These are phyloP conservation scores for Ganoderma resinaceum DNA, from an alignment of 1,284 basidiomycete species.

Conservation along the genomic window DNA sequence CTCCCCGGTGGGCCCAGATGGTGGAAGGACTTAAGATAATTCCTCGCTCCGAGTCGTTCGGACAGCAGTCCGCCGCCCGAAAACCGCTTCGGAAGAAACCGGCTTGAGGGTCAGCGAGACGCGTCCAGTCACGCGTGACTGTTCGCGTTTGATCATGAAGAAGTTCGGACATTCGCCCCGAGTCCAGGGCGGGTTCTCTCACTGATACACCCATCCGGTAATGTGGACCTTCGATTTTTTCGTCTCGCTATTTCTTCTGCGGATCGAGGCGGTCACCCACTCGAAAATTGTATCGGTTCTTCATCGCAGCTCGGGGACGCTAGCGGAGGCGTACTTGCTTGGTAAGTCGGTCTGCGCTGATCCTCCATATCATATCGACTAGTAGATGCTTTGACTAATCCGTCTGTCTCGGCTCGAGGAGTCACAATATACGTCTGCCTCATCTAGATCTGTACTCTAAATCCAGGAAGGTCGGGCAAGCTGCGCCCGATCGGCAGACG, in stretches of 20 bases:
- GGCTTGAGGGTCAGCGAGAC: not conserved
- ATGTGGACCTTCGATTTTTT: no score
- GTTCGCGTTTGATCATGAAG: not conserved
- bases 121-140: slow-evolving; percentile 5
- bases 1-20: not conserved
- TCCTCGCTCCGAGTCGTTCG: not conserved
- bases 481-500: not conserved
- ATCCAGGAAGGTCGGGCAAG: not conserved
- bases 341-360: no score
- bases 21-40: not conserved
- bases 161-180: not conserved
- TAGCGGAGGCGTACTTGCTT: no score
- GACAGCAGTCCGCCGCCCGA: not conserved
- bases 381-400: not conserved
- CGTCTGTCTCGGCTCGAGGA: not conserved
- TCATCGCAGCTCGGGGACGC: no score
- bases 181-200: not conserved
- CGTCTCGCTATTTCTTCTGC: no score
- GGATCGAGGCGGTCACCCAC: no score
- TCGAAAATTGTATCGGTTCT: no score
- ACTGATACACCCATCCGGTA: no score
- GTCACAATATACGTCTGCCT: not conserved
- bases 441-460: not conserved
- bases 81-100: not conserved
- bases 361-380: not conserved